Base-by-base conservation (phyloP, 331 rosid species). In the Malus hybrid region DNA sequence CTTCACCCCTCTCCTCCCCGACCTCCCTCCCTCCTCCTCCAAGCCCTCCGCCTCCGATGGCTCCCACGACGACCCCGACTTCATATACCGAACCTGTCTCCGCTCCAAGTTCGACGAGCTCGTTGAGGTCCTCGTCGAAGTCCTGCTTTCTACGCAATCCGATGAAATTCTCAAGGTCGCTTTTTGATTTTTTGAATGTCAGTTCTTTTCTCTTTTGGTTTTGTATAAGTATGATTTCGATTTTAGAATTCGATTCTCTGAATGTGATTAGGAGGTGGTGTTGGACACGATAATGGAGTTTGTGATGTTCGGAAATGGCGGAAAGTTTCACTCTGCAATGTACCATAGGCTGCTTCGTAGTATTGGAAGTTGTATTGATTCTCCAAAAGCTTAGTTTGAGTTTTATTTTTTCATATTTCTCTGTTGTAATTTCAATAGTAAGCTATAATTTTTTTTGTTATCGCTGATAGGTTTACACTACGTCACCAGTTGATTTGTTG, bases 221-320 rank as follows among this genome's bases (percentile, higher is more conserved):
- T 52, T 52, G 7, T 52, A 10, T 19, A 19, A 11, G 6, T 54
- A 12, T 2, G 28, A 12, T 4, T 42, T 13, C 18, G 2, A 11
- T 24, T 5, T 16, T 5, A 10, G 15, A 8, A 1, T 48, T 31
- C 6, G 5, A 4, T 67, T 55, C 70, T 20, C 59, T 78, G 34
- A 22, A 22, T 19, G 50, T 12, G 46, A 54, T 31, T 67, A 89
- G 93, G 97, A 94, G 75, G 79, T 86, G 65, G 97, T 89, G 67
- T 67, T 94, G 83, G 97, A 94, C 78, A 81, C 93, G 8, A 19
- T 89, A 42, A 92, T 92, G 97, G 96, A 94, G 87, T 90, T 91
- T 70, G 95, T 92, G 31, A 87, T 82, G 83, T 82, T 80, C 3
- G 90, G 95, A n/a, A 91, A 84, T 75, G 86, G 77, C 13, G 93